These are phyloP conservation scores for Prunus armeniaca DNA, from an alignment of 306 rosid genomes.

Conservation along the genomic window DNA sequence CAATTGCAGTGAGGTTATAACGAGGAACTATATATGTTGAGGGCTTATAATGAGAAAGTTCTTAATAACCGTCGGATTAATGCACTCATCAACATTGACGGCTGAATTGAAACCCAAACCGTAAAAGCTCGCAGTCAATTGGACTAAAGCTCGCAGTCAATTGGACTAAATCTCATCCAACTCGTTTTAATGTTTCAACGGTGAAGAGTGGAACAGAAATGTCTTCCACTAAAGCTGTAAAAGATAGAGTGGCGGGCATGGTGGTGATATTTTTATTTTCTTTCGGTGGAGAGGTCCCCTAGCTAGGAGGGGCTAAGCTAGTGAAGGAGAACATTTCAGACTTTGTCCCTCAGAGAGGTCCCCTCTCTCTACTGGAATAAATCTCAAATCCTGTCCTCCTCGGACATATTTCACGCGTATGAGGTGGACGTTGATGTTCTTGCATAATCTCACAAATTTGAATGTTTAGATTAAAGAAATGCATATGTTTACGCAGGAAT, in stretches of 20 bases:
- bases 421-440: not conserved
- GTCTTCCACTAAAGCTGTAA: not conserved
- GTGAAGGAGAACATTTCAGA: constrained; percentile 11
- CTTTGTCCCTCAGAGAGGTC: constrained; percentile 11
- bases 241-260: constrained; percentile 1
- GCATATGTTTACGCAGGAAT: too few species aligned
- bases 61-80: too few species aligned
- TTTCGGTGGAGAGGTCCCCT: too few species aligned
- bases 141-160: too few species aligned
- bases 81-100: too few species aligned
- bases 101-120: too few species aligned
- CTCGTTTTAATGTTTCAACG: not conserved
- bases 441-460: not conserved
- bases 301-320: not conserved
- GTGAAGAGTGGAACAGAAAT: not conserved
- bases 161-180: too few species aligned
- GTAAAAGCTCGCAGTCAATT: too few species aligned
- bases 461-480: not conserved
- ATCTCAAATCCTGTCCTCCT: not conserved
- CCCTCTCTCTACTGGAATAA: constrained; percentile 2
- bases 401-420: not conserved
- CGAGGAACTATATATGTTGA: too few species aligned
- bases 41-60: too few species aligned
- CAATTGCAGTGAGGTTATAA: not conserved
- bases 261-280: not conserved